These are phyloP conservation scores for Teunomyces panamensis DNA, from an alignment of 805 yeast species.

Conservation along the genomic window DNA sequence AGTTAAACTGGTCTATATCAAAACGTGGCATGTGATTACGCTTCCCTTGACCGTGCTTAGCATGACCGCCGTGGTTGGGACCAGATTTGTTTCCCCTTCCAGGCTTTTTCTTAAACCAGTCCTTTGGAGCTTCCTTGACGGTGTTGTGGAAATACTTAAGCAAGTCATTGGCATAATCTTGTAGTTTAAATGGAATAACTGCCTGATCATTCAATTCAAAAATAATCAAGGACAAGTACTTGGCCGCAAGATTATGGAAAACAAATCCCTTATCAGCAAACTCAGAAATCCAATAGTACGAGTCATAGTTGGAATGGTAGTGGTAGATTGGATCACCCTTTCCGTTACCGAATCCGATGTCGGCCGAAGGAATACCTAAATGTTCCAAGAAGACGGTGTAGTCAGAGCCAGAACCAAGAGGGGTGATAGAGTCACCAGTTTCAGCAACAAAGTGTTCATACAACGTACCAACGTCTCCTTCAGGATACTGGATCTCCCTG, in stretches of 20 bases:
- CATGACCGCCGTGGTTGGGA: neutral
- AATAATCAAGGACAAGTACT: conserved; percentile 54
- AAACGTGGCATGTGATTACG: neutral
- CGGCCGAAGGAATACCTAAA: conserved; percentile 63
- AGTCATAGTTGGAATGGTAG: conserved; percentile 58
- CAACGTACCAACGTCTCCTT: conserved; percentile 37
- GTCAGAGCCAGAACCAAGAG: conserved; percentile 53
- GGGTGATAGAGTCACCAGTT: conserved; percentile 31
- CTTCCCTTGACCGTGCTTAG: neutral
- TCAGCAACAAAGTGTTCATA: conserved; percentile 45
- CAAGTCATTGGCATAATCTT: conserved; percentile 48
- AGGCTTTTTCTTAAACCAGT: conserved; percentile 25
- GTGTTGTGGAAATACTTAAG: conserved; percentile 32
- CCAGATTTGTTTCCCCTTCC: neutral
- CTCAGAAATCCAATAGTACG: conserved; percentile 51
- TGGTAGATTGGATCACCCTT: conserved; percentile 52
- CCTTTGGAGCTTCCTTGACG: conserved; percentile 25
- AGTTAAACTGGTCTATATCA: neutral
- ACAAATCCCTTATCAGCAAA: conserved; percentile 52
- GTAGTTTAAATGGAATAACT: conserved; percentile 47
- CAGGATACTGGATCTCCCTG: conserved; percentile 43
- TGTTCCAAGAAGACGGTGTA: conserved; percentile 61
- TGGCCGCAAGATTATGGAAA: conserved; percentile 56
- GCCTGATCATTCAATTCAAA: conserved; percentile 57
- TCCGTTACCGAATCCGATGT: conserved; percentile 40